Evolutionary conservation across 257 asterid genomes (phyloP), one percentile per base, ranked within the genome.

Genomic region (Solanum sejunctum): DNA sequence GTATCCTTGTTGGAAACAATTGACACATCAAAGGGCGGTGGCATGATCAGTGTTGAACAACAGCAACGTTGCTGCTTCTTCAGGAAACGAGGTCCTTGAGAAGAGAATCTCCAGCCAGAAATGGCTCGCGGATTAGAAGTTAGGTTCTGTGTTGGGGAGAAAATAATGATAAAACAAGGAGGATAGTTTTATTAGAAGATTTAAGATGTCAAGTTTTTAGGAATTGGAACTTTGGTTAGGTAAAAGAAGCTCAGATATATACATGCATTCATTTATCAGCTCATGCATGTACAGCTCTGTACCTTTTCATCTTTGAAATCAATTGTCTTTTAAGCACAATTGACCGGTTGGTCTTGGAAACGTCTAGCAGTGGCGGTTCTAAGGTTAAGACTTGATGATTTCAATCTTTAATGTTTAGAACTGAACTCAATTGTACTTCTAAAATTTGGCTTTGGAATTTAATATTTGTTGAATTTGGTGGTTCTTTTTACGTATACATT

Each of bases 1-100:
- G 97, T 94, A 15, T 64, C 94, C 41, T 84, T 95, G 95, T 80
- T 94, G 81, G 97, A 95, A 89, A 94, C 92, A 56, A 94, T 95
- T 58, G 95, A 95, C 87, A 92, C 98, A 39, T 88, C 97, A 18
- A 95, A 83, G 86, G 98, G 98, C 39, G 98, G 98, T 28, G 98
- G 98, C 20, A 95, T 95, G 98, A 92, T 95, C 83, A 95, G 96
- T 45, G 69, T 82, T 15, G 91, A 89, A 86, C 94, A 92, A 73
- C 82, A 89, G 75, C 95, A 89, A 82, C 92, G 93, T 8, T 95
- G 98, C 86, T 85, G 92, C 79, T 92, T 95, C 89, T 94, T 94
- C 88, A 90, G 92, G 47, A 89, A 56, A 20, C 86, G 92, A 26
- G 89, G 91, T 45, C 92, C 91, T 52, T 89, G 69, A 73, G 67